Evolutionary conservation across 305 asterid species (phyloP).

Genomic region (Fraxinus paxiana): DNA sequence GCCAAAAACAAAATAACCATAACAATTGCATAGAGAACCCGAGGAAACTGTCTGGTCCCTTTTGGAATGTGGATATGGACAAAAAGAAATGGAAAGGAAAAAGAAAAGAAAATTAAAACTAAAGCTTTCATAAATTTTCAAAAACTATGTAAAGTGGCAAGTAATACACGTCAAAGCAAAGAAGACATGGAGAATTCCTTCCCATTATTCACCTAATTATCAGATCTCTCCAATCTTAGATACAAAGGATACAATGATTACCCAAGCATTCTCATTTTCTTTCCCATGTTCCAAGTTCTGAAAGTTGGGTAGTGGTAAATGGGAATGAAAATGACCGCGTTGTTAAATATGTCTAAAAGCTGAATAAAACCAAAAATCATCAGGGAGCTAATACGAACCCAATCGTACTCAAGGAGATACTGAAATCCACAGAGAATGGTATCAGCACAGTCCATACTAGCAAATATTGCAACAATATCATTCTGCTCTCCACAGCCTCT

Average conservation of each 20-base stretch:
- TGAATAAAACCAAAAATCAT: neutral
- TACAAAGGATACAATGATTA: neutral
- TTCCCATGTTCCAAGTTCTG: neutral
- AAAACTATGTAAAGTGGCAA: neutral
- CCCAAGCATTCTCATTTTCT: neutral
- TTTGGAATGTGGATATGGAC: neutral
- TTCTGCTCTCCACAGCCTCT: slow-evolving; percentile 36
- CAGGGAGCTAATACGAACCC: slow-evolving; percentile 50
- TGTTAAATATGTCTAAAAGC: neutral
- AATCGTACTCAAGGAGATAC: slow-evolving; percentile 68
- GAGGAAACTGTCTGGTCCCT: neutral
- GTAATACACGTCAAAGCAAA: neutral
- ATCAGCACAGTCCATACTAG: slow-evolving; percentile 82
- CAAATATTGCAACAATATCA: slow-evolving; percentile 66
- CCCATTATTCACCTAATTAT: neutral
- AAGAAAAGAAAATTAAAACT: neutral
- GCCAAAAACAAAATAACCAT: neutral
- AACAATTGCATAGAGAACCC: neutral
- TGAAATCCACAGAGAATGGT: slow-evolving; percentile 68
- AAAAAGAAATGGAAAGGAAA: neutral
- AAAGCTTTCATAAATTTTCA: neutral
- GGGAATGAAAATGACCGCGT: neutral
- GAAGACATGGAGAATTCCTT: neutral
- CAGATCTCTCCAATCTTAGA: neutral
- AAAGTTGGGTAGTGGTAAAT: neutral